Evolutionary conservation across 2,329 filamentous ascomycete genomes (phyloP).

Genomic region (Ceratocystis albifundus): DNA sequence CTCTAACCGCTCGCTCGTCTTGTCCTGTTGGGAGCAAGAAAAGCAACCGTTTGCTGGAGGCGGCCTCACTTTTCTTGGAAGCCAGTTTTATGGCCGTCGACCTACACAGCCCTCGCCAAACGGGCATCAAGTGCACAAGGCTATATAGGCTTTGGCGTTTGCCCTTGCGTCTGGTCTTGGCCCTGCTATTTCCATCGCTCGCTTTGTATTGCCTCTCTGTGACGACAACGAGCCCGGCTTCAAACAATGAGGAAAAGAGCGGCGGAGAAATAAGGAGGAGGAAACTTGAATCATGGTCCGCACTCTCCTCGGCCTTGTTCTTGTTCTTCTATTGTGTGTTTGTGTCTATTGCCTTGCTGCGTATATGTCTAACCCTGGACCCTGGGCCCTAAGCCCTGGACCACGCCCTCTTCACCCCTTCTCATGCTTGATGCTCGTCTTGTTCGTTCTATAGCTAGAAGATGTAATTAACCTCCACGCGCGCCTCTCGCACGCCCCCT

Average conservation of each 20-base stretch:
- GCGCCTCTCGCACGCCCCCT: slow-evolving; percentile 8
- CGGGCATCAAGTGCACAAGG: neutral
- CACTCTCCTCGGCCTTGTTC: slow-evolving; percentile 4
- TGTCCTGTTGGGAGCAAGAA: too few species aligned
- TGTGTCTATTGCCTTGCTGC: too few species aligned
- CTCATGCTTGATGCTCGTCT: neutral
- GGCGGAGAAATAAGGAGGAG: neutral
- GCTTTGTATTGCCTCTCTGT: neutral
- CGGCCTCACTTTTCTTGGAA: too few species aligned
- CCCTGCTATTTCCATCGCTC: neutral
- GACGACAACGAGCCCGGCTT: neutral
- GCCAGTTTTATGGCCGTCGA: too few species aligned
- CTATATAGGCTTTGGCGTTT: neutral
- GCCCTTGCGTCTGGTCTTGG: neutral
- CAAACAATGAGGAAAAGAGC: neutral
- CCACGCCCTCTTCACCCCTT: neutral
- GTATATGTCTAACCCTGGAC: neutral
- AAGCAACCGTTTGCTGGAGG: too few species aligned
- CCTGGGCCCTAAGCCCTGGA: neutral
- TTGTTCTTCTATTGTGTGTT: neutral
- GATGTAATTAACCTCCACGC: neutral
- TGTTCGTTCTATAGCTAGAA: neutral
- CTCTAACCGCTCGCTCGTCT: too few species aligned
- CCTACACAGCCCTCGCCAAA: too few species aligned
- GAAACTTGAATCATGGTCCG: neutral